phyloP scores from a whole-genome alignment of 73 alveolate species.

The Paramecium octaurelia region DNA sequence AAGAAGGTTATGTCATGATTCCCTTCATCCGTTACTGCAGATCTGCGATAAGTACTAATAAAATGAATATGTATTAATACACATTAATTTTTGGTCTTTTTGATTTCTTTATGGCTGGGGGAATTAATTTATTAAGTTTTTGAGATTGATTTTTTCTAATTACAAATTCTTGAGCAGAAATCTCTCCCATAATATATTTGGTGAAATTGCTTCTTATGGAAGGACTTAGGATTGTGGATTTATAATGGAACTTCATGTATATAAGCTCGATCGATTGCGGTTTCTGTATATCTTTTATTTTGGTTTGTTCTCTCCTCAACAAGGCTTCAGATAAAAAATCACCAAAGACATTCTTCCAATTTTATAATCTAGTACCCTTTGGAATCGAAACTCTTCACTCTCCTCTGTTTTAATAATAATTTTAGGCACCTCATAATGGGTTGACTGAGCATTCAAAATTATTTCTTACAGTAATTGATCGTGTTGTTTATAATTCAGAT shows the following conservation, averaged over 20 bases:
- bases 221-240: background rate
- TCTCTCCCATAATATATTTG: background rate
- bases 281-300: background rate
- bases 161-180: conserved; percentile 26
- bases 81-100: conserved; percentile 2
- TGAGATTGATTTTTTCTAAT: background rate
- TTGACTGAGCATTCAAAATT: background rate
- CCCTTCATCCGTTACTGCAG: conserved; percentile 7
- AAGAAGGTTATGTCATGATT: background rate
- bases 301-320: background rate
- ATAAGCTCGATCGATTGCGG: background rate
- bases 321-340: conserved; percentile 11
- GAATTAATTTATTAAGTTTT: background rate
- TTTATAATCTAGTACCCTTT: background rate
- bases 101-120: background rate
- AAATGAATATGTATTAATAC: background rate
- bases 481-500: background rate
- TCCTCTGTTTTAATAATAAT: background rate
- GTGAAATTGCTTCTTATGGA: background rate
- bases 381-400: background rate
- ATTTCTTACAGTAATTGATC: background rate
- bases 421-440: background rate
- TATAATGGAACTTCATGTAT: conserved; percentile 14
- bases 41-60: background rate
- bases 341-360: conserved; percentile 30